Evolutionary conservation across 164 flowering plant species (phyloP).

Genomic region (Chimonanthus salicifolius): DNA sequence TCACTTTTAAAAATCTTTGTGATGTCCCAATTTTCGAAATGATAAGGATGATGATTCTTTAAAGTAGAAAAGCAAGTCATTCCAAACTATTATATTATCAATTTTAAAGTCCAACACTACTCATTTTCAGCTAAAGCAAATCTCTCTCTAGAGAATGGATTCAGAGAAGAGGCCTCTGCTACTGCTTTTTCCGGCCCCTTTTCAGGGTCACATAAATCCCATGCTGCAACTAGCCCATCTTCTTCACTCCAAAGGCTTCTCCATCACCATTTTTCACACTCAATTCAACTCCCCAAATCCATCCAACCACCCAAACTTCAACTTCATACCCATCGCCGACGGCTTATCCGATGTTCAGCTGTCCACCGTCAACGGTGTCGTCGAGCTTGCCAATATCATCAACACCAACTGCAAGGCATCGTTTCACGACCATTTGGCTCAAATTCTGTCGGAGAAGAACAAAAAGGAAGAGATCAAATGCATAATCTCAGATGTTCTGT

Average conservation of each 20-base stretch:
- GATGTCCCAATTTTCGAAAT: no score
- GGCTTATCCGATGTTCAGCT: slow-evolving; percentile 7
- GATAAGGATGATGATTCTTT: no score
- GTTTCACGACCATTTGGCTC: not conserved
- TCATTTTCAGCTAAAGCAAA: no score
- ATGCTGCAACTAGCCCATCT: slow-evolving; percentile 45
- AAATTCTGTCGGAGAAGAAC: not conserved
- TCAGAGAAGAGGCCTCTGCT: not conserved
- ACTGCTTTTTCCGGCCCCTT: slow-evolving; percentile 35
- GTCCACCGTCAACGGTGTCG: not conserved
- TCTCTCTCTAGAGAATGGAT: no score
- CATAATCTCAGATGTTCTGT: not conserved
- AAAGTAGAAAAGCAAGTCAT: no score
- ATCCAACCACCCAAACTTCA: slow-evolving; percentile 28
- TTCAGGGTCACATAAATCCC: slow-evolving; percentile 51
- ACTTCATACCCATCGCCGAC: slow-evolving; percentile 18
- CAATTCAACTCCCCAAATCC: slow-evolving; percentile 35
- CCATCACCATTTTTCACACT: slow-evolving; percentile 44
- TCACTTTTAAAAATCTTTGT: no score
- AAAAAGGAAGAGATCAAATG: not conserved
- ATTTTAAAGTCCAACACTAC: no score
- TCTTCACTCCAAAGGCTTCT: slow-evolving; percentile 42
- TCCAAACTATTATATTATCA: no score
- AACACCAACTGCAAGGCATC: not conserved
- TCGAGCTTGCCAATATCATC: not conserved